Conservation (phyloP, 2,329 filamentous ascomycete genomes). For the Pseudodiploospora longispora region DNA sequence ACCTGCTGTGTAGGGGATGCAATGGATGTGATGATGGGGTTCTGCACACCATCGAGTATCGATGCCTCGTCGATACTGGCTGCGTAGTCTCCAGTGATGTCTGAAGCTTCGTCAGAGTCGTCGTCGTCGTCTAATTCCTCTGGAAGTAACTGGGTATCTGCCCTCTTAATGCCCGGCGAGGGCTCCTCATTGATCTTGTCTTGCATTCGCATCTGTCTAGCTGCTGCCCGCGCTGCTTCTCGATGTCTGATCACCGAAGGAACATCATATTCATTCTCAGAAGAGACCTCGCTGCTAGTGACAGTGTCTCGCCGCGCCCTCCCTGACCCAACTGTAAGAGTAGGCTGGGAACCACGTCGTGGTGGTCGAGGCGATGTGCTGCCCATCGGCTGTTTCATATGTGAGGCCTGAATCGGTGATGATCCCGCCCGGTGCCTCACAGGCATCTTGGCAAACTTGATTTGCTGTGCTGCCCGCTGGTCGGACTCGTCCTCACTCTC, state of each 20-base stretch:
- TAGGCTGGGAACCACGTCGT: constrained; percentile 63
- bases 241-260: constrained; percentile 56
- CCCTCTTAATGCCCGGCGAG: constrained; percentile 31
- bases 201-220: constrained; percentile 29
- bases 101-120: constrained; percentile 53
- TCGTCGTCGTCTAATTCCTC: constrained; percentile 52
- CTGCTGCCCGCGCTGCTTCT: constrained; percentile 51
- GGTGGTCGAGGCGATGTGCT: constrained; percentile 40
- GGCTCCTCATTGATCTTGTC: constrained; percentile 32
- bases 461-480: constrained; percentile 73
- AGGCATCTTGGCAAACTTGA: constrained; percentile 95
- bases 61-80: constrained; percentile 64
- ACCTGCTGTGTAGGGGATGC: constrained; percentile 48
- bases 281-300: constrained; percentile 76
- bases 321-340: constrained; percentile 60
- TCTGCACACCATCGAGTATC: constrained; percentile 57
- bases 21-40: constrained; percentile 46
- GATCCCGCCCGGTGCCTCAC: constrained; percentile 78
- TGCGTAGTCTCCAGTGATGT: constrained; percentile 57
- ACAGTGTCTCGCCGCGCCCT: constrained; percentile 65
- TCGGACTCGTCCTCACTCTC: constrained; percentile 75
- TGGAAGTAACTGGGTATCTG: constrained; percentile 43
- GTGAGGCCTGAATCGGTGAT: constrained; percentile 69
- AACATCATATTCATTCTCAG: constrained; percentile 69
- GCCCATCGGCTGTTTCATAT: constrained; percentile 44